Evolutionary conservation across 2,329 filamentous ascomycete genomes (phyloP), one percentile per base, ranked within the genome.

Genomic region (Fusarium solani-melongenae): DNA sequence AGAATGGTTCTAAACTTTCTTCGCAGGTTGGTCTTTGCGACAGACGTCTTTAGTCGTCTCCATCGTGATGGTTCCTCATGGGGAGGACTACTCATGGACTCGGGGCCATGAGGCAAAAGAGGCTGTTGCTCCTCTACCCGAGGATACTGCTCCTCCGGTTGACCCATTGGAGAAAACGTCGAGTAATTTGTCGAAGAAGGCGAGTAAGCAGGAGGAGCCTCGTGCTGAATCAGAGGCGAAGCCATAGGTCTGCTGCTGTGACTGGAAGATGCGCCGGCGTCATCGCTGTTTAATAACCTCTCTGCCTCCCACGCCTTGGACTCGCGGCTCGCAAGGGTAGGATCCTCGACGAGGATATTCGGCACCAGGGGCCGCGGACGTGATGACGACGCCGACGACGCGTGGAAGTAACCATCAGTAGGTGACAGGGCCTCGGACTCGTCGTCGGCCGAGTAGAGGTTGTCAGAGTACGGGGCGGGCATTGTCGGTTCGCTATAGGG

Each of bases 171-270:
- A 20, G 67, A 67, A 75, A 88, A 86, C 9, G 86, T 88, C 67
- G 81, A 84, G 75, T 88, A 87, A 69, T 81, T 83, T 69, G 78
- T 57, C 17, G 71, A 79, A 15, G 82, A 85, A 9, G 86, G 86
- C 3, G 85, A 86, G 76, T 88, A 89, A 11, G 87, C 87, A 8
- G 87, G 87, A 11, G 87, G 87, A 7, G 86, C 86, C 64, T 86
- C 85, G 44, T 73, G 69, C n/a, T 71, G 72, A 17, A 79, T 76
- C 55, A 70, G 71, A 59, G 33, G 12, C 34, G 59, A 29, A 71
- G 60, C 29, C 27, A 31, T 29, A 20, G 29, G 11, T 51, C 44
- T 27, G 22, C 17, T n/a, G n/a, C n/a, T n/a, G 24, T 9, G 6
- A 20, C 49, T 33, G 12, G 49, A 53, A 14, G 49, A 53, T 31